Conservation (phyloP, 1,139 yeast species). For the Lodderomyces elongisporus region DNA sequence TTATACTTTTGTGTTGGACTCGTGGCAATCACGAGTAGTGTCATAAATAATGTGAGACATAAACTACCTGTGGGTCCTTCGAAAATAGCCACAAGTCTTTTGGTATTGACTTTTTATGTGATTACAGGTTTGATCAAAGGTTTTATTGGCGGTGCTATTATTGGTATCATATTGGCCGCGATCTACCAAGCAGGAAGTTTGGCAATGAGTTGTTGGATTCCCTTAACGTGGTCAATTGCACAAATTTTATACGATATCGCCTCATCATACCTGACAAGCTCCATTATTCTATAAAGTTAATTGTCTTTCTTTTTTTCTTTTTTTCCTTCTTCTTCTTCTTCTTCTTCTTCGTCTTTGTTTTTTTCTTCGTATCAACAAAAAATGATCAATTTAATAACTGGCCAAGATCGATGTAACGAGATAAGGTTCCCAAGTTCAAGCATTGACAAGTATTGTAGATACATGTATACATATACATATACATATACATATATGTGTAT, state of each 20-base stretch:
- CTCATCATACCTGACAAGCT: conserved; percentile 52
- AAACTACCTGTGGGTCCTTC: conserved; percentile 12
- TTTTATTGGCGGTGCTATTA: conserved; percentile 63
- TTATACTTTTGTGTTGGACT: conserved; percentile 64
- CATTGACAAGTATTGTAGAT: too few relatives aligned
- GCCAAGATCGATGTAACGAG: too few relatives aligned
- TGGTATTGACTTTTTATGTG: conserved; percentile 43
- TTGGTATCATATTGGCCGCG: conserved; percentile 61
- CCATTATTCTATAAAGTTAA: conserved; percentile 24
- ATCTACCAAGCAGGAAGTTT: conserved; percentile 73
- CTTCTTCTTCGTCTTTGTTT: too few relatives aligned
- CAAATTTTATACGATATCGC: conserved; percentile 62
- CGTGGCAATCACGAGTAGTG: conserved; percentile 48
- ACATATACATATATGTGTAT: too few relatives aligned
- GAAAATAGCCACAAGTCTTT: conserved; percentile 15
- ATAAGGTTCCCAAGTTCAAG: too few relatives aligned
- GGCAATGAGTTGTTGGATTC: conserved; percentile 92
- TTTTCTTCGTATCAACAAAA: background rate
- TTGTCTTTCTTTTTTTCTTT: background rate
- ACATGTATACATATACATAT: too few relatives aligned
- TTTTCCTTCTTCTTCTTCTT: too few relatives aligned
- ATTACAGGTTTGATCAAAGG: conserved; percentile 61
- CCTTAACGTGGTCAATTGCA: conserved; percentile 72
- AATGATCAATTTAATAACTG: too few relatives aligned
- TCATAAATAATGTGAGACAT: conserved; percentile 21